Evolutionary conservation across 768 basidiomycete genomes (phyloP), one percentile per base, ranked within the genome.

Genomic region (Leucosporidium creatinivorum): DNA sequence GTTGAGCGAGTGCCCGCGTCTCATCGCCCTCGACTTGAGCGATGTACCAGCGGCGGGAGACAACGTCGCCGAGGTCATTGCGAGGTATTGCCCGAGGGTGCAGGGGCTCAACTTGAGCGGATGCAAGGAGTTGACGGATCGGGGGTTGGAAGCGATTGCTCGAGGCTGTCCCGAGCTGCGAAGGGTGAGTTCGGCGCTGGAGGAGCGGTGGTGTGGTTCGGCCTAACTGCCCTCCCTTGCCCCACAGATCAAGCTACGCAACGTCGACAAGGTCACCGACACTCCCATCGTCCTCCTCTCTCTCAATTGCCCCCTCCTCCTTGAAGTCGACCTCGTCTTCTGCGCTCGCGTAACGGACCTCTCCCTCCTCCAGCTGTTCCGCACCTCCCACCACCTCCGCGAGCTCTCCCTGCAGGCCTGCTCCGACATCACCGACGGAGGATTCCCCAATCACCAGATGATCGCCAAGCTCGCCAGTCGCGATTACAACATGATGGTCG

Each of bases 271-370:
- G 30, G 79, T 97, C 67, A 93, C 92, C 0, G 90, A 94, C 74
- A 78, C 77, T 30, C 82, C 92, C 31, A 82, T 99, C 73, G 84
- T 86, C 44, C 83, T 86, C 39, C 82, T 99, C 60, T 88, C 89
- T 44, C 83, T 83, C 68, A 83, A 82, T 7, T 94, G 92, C 76
- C 88, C 90, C 1, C 82, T 92, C 60, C 84, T 99, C 30, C 84
- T 99, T 65, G 96, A 99, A 78, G 86, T 98, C 73, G 96, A 99
- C 79, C 86, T 99, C 75, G 87, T 90, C 75, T 83, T 86, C 69
- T 93, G 93, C 80, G 83, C 84, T 67, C 81, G 81, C 63, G 83
- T 97, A 75, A 88, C 91, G 23, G 87, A 96, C 75, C 76, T 81
- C 19, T 83, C 89, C 36, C 81, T 93, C 65, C 87, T 91, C 62